phyloP scores from a whole-genome alignment of 148 eudicot species.

The Bassia scoparia region DNA sequence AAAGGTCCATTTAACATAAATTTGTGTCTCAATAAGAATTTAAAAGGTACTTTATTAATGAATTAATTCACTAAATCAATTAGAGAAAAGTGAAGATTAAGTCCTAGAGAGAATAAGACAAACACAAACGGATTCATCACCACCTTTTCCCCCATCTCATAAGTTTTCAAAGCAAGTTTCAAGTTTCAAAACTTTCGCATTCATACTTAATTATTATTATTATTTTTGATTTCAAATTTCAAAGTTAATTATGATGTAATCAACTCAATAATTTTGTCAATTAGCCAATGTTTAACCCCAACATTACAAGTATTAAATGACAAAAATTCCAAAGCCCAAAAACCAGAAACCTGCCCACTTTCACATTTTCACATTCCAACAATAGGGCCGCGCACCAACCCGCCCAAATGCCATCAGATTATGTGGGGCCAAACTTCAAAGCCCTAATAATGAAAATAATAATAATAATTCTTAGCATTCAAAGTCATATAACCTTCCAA shows the following conservation, averaged over 20 bases:
- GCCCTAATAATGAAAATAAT: neutral
- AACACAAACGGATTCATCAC: slow-evolving; percentile 21
- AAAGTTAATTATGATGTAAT: too few species aligned
- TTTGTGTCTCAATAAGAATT: neutral
- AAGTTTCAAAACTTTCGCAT: slow-evolving; percentile 19
- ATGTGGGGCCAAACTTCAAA: slow-evolving; percentile 7
- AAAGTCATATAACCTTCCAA: slow-evolving; percentile 31
- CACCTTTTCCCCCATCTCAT: slow-evolving; percentile 24
- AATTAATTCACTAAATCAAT: neutral
- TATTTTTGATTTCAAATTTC: too few species aligned
- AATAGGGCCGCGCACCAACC: slow-evolving; percentile 24
- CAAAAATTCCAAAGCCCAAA: too few species aligned
- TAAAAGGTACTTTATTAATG: too few species aligned
- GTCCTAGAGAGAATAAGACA: slow-evolving; percentile 36
- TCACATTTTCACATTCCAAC: slow-evolving; percentile 28
- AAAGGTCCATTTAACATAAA: neutral
- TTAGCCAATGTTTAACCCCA: too few species aligned
- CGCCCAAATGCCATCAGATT: slow-evolving; percentile 21
- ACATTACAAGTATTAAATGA: too few species aligned
- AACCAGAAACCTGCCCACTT: slow-evolving; percentile 1
- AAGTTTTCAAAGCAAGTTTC: slow-evolving; percentile 14
- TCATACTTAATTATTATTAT: too few species aligned
- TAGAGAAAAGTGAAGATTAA: slow-evolving; percentile 15
- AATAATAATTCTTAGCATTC: slow-evolving; percentile 8
- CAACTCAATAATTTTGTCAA: too few species aligned